These are phyloP conservation scores for Coniochaeta ligniaria DNA, from an alignment of 2,329 filamentous ascomycete genomes.

Conservation along the genomic window DNA sequence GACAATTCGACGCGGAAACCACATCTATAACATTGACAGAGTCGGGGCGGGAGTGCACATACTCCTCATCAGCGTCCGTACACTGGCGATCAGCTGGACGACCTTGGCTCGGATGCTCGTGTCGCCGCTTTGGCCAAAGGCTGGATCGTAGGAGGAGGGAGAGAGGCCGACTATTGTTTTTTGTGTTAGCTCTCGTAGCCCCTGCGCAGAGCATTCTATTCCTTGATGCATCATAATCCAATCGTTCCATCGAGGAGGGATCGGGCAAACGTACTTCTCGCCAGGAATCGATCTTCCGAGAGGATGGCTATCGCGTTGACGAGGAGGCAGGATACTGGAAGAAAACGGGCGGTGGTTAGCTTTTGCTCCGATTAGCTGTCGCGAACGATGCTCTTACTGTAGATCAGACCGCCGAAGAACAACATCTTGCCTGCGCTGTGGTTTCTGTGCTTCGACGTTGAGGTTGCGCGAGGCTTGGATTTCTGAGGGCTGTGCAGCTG, in stretches of 20 bases:
- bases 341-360: constrained; percentile 4
- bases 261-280: constrained; percentile 53
- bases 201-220: not conserved
- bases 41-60: constrained; percentile 28
- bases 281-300: constrained; percentile 71
- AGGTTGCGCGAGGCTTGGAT: not conserved
- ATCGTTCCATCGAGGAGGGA: not conserved
- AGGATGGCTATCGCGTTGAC: constrained; percentile 78
- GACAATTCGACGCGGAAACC: not conserved
- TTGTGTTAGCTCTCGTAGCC: constrained; percentile 9
- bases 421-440: constrained; percentile 14
- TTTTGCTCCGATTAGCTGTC: not conserved
- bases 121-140: constrained; percentile 68
- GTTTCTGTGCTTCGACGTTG: not conserved
- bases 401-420: constrained; percentile 23
- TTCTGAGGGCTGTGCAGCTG: not conserved
- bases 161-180: constrained; percentile 82
- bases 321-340: constrained; percentile 70
- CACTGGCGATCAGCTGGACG: constrained; percentile 82
- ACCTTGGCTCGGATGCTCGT: constrained; percentile 79
- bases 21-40: not conserved
- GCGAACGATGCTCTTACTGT: constrained; percentile 12
- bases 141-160: constrained; percentile 60
- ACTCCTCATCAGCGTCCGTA: constrained; percentile 92
- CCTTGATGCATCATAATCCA: not conserved